phyloP scores from a whole-genome alignment of 2,329 filamentous ascomycete genomes.

The Colletotrichum sp. region DNA sequence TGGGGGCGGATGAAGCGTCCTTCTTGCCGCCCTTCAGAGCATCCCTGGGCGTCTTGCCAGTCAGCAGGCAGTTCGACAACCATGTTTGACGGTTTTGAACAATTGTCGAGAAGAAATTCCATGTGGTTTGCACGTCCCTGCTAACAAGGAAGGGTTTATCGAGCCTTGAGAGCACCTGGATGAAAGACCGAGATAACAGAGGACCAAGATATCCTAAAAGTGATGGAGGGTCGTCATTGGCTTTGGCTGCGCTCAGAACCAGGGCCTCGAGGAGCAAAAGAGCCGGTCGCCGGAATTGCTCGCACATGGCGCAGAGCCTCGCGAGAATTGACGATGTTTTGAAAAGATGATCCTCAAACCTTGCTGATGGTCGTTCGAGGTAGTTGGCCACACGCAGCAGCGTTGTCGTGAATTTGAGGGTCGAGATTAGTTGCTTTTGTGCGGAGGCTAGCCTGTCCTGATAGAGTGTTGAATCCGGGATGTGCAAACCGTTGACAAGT shows the following conservation, averaged over 20 bases:
- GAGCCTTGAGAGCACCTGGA: slow-evolving; percentile 77
- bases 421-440: slow-evolving; percentile 66
- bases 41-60: slow-evolving; percentile 83
- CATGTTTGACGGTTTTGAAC: slow-evolving; percentile 92
- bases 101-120: slow-evolving; percentile 86
- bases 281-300: slow-evolving; percentile 68
- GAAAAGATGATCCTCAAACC: slow-evolving; percentile 80
- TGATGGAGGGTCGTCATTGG: slow-evolving; percentile 81
- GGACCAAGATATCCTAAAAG: slow-evolving; percentile 89
- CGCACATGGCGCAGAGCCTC: slow-evolving; percentile 74
- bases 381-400: slow-evolving; percentile 74
- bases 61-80: slow-evolving; percentile 92
- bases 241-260: slow-evolving; percentile 71
- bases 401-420: slow-evolving; percentile 70
- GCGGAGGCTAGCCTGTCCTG: slow-evolving; percentile 59
- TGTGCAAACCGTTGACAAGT: slow-evolving; percentile 66
- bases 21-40: slow-evolving; percentile 65
- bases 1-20: slow-evolving; percentile 51
- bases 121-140: slow-evolving; percentile 71
- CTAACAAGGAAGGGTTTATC: slow-evolving; percentile 76
- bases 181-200: slow-evolving; percentile 81
- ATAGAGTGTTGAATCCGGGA: slow-evolving; percentile 67
- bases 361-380: slow-evolving; percentile 65
- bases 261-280: slow-evolving; percentile 75
- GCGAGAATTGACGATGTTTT: slow-evolving; percentile 79